Conservation (phyloP, 1,284 basidiomycete genomes). For the Takashimella koratensis region DNA sequence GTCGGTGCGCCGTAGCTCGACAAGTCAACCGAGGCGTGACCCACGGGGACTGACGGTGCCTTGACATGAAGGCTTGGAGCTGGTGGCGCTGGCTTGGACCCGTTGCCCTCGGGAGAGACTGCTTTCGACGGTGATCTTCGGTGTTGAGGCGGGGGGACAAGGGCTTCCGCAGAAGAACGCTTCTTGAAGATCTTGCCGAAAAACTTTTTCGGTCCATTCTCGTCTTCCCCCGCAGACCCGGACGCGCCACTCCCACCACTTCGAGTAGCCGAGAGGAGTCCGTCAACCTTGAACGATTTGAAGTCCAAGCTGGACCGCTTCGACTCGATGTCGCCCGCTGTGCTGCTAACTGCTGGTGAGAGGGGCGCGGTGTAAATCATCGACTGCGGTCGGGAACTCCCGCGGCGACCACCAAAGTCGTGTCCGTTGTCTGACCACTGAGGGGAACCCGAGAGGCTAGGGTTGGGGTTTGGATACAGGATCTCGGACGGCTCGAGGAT, state of each 20-base stretch:
- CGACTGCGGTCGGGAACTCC: conserved; percentile 23
- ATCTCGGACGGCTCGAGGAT: conserved; percentile 78
- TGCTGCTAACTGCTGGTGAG: conserved; percentile 27
- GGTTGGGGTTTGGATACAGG: background rate
- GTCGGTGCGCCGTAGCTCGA: conserved; percentile 28
- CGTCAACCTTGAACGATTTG: conserved; percentile 19
- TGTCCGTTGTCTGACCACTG: background rate
- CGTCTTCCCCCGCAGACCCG: conserved; percentile 12
- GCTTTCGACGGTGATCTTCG: background rate
- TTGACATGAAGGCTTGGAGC: background rate
- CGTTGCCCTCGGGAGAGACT: background rate
- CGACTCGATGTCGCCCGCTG: conserved; percentile 11
- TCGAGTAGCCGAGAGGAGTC: conserved; percentile 3
- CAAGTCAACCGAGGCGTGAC: background rate
- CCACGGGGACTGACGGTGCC: conserved; percentile 3
- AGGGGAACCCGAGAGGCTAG: background rate
- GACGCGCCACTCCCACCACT: background rate
- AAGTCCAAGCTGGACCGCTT: conserved; percentile 25
- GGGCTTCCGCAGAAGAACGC: conserved; percentile 9
- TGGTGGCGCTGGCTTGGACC: background rate
- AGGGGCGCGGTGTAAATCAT: conserved; percentile 33
- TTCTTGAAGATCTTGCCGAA: conserved; percentile 72
- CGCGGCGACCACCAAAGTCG: background rate
- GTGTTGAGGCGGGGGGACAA: background rate
- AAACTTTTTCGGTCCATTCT: conserved; percentile 55